These are phyloP conservation scores for Emericellopsis terricola DNA, from an alignment of 495 filamentous ascomycete species.

Conservation along the genomic window DNA sequence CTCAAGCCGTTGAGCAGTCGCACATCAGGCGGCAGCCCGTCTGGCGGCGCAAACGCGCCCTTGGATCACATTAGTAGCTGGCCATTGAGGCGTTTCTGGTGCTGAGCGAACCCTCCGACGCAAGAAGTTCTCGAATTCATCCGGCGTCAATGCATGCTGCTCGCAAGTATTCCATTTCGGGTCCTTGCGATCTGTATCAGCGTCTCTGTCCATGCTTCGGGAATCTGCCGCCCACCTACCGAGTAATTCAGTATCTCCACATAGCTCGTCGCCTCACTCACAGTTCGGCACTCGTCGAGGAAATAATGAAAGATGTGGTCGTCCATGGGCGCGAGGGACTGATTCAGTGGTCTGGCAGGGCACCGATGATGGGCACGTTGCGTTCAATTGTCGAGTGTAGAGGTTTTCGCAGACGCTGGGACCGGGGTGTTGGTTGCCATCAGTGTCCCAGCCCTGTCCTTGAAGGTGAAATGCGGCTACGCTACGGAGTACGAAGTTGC, in stretches of 20 bases:
- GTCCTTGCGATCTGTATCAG: conserved; percentile 11
- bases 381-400: too few species aligned
- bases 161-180: conserved; percentile 23
- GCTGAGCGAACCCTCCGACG: conserved; percentile 27
- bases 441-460: too few species aligned
- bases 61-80: too few species aligned
- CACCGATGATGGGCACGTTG: too few species aligned
- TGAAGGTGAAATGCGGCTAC: too few species aligned
- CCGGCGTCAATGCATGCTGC: conserved; percentile 25
- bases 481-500: too few species aligned
- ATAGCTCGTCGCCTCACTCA: conserved; percentile 29
- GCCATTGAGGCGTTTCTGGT: too few species aligned
- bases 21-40: conserved; percentile 19
- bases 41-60: conserved; percentile 28
- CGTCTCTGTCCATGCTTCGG: neutral
- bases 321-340: too few species aligned
- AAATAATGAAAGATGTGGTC: conserved; percentile 31
- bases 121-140: conserved; percentile 37
- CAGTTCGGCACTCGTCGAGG: conserved; percentile 20
- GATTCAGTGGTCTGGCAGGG: too few species aligned
- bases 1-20: conserved; percentile 23
- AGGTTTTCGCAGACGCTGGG: too few species aligned
- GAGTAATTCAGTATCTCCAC: conserved; percentile 37
- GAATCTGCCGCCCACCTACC: conserved; percentile 13
- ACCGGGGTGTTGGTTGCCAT: too few species aligned